Percentiles rank a stretch among this genome's conserved stretches.
phyloP scores from a whole-genome alignment of 2,329 filamentous ascomycete genomes.

The Didymella sp. region DNA sequence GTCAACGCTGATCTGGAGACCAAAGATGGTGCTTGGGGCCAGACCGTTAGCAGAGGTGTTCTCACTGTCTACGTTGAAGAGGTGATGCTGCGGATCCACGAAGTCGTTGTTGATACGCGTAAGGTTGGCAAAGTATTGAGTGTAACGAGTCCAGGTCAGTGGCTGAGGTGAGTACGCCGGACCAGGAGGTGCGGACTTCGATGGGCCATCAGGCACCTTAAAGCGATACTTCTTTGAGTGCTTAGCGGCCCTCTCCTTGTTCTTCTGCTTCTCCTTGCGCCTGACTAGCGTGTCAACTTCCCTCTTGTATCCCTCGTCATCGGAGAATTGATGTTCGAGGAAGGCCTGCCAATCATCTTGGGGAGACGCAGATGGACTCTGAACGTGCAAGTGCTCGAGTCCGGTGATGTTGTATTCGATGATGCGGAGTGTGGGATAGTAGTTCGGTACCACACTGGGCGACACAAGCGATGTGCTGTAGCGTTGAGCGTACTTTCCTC shows the following conservation, averaged over 20 bases:
- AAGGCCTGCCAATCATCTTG: slow-evolving; percentile 17
- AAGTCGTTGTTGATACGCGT: slow-evolving; percentile 83
- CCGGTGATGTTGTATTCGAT: slow-evolving; percentile 91
- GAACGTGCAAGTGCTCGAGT: slow-evolving; percentile 60
- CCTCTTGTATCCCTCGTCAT: slow-evolving; percentile 47
- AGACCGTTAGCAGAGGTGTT: slow-evolving; percentile 17
- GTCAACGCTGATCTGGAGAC: slow-evolving; percentile 36
- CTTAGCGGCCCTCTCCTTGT: slow-evolving; percentile 27
- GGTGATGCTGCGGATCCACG: slow-evolving; percentile 23
- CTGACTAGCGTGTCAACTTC: slow-evolving; percentile 56
- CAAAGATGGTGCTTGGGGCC: slow-evolving; percentile 31
- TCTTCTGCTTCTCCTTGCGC: slow-evolving; percentile 58
- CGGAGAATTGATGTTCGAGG: slow-evolving; percentile 15
- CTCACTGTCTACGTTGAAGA: slow-evolving; percentile 1
- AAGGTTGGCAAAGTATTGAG: slow-evolving; percentile 94
- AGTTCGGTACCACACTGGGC: slow-evolving; percentile 91
- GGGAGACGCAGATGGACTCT: slow-evolving; percentile 8
- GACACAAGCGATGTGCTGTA: slow-evolving; percentile 82
- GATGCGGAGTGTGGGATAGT: slow-evolving; percentile 88
- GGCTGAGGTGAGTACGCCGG: slow-evolving; percentile 89
- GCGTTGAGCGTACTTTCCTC: slow-evolving; percentile 81
- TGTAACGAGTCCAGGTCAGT: slow-evolving; percentile 79
- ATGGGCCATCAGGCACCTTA: slow-evolving; percentile 71
- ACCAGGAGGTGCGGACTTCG: slow-evolving; percentile 75
- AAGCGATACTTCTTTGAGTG: slow-evolving; percentile 55